Evolutionary conservation across 495 filamentous ascomycete genomes (phyloP).

Genomic region (Lophiostoma macrostomum): DNA sequence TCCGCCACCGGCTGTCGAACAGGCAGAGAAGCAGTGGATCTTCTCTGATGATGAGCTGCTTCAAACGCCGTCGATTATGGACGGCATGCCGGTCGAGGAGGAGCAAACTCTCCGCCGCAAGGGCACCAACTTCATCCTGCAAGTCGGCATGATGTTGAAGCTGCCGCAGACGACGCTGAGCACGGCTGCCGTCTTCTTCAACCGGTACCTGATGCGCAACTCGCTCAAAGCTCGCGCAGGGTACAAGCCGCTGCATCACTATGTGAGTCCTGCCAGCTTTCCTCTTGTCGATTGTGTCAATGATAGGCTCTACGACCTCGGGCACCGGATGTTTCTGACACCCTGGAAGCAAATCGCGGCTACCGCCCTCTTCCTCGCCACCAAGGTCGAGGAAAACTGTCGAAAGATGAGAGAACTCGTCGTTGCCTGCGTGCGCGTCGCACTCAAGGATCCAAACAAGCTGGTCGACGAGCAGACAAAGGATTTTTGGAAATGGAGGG

Average conservation of each 20-base stretch:
- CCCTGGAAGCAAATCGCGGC: constrained; percentile 63
- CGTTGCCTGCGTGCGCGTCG: constrained; percentile 86
- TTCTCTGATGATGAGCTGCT: constrained; percentile 80
- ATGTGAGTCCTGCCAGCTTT: constrained; percentile 52
- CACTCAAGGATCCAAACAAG: constrained; percentile 85
- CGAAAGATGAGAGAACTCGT: constrained; percentile 92
- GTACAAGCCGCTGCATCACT: constrained; percentile 73
- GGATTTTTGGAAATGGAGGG: constrained; percentile 95
- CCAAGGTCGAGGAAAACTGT: constrained; percentile 94
- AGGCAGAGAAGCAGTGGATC: constrained; percentile 74
- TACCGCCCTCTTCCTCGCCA: constrained; percentile 85
- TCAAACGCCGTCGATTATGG: constrained; percentile 77
- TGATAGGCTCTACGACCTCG: too few species aligned
- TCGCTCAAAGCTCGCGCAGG: constrained; percentile 62
- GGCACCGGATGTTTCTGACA: constrained; percentile 1
- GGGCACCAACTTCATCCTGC: constrained; percentile 92
- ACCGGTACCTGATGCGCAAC: constrained; percentile 90
- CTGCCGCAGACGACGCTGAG: constrained; percentile 87
- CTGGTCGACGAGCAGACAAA: constrained; percentile 91
- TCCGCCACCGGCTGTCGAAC: constrained; percentile 48
- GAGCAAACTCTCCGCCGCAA: constrained; percentile 80
- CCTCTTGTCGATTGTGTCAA: not conserved
- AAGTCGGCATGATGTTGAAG: constrained; percentile 88
- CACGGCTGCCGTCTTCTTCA: constrained; percentile 90
- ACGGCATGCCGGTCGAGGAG: constrained; percentile 70